Base-by-base conservation (phyloP, 2,329 filamentous ascomycete species). In the Fusarium ambrosium region DNA sequence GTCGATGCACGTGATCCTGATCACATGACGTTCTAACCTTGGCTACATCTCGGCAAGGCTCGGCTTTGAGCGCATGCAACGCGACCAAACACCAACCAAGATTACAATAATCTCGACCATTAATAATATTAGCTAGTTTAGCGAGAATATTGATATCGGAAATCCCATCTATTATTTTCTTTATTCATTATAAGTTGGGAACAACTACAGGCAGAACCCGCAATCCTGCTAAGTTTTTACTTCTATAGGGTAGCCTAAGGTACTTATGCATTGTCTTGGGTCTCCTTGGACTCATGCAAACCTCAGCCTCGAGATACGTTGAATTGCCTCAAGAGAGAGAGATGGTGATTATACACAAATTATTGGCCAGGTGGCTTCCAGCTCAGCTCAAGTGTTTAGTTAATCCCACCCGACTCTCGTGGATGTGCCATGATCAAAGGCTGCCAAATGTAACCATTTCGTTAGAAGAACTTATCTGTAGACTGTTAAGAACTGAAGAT, bases 341-440 rank as follows among this genome's bases (percentile, higher is more conserved):
- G 27, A 27, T 27, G 2, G 7, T 8, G 27, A 27, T 27, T 27
- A 8, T 27, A 27, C 27, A 8, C 27, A 27, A 27, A 27, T 29
- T 9, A 29, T 2, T 29, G 27, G 27, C 16, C 2, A 4, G 4
- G 20, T 14, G 3, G 41, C 8, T 45, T 22, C 10, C 10, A 20
- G 1, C n/a, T 43, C 20, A 4, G 6, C 3, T 8, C 1, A 45
- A 22, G 4, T 22, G 0, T 7, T 45, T 16, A 4, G 6, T 1
- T 2, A 6, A 20, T 20, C 6, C 10, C 20, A 14, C 11, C 6
- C 1, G 6, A 16, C 13, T 45, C 13, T 22, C 20, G 13, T 8
- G 4, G 11, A 14, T 16, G 6, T 0, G 7, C 4, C 3, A 22
- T 43, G n/a, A 20, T 20, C 6, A 27, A 27, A 27, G 27, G 27